Base-by-base conservation (phyloP, 768 basidiomycete species). In the Russula virescens region DNA sequence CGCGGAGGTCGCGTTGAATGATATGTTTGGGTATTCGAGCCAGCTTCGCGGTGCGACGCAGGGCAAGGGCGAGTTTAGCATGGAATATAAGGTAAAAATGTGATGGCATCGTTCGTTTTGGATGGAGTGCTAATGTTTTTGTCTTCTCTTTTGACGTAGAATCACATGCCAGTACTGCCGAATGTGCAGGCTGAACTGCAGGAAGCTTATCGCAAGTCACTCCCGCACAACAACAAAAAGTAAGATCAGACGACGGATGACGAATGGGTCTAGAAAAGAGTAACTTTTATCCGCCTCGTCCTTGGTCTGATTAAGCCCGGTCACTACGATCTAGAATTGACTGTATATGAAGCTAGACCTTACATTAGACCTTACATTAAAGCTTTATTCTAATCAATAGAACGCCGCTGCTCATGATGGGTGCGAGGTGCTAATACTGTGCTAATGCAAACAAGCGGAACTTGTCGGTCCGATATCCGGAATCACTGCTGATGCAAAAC, bases 21-120 rank as follows among this genome's bases (percentile, higher is more conserved):
- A 98, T 69, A 98, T 98, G 96, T 99, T 99, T 71, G 91, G 93
- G 19, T 98, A 98, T 73, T 95, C 94, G 42, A 92, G 87, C 69
- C 89, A 93, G 68, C 79, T 98, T 49, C 85, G 96, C 61, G 96
- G 96, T 3, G 86, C 84, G 61, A 99, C 97, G 0, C 97, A 98
- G 76, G 97, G 96, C 70, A 98, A 99, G 79, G 94, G 94, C 69
- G 42, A 18, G 14, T 43, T 43, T 66, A 86, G 81, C 69, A 89
- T 87, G 86, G 86, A 86, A 68, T 86, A 85, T 71, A 91, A 91
- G 80, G 87, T 85, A 69, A 4, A 19, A 19, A 8, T 4, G 31
- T 31, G n/a, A n/a, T n/a, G n/a, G n/a, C 8, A 4, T 43, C 16
- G 19, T 13, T 14, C 6, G 13, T 7, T 38, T 38, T 38, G 8